These are phyloP conservation scores for Colletotrichum eleusines DNA, from an alignment of 2,329 filamentous ascomycete species.

Conservation along the genomic window DNA sequence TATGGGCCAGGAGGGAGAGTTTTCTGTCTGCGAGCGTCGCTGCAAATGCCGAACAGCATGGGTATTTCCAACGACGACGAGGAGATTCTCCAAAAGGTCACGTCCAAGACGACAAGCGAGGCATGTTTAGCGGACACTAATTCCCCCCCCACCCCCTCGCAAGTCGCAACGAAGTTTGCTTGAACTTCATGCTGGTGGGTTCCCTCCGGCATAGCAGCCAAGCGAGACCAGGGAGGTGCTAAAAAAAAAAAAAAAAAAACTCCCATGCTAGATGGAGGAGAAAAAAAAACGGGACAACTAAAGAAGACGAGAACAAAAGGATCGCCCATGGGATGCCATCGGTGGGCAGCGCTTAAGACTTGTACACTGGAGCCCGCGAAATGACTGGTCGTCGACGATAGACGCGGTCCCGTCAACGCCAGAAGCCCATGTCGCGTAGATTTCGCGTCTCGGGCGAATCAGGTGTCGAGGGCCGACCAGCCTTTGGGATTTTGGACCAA, in stretches of 20 bases:
- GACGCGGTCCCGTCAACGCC: constrained; percentile 18
- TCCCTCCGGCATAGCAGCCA: background rate
- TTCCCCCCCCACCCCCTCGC: background rate
- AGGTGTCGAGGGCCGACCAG: constrained; percentile 4
- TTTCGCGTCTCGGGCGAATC: constrained; percentile 25
- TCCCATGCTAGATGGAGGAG: no score
- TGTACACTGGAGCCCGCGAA: background rate
- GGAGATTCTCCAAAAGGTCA: background rate
- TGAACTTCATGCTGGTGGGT: constrained; percentile 6
- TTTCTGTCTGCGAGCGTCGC: background rate
- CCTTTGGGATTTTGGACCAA: constrained; percentile 15
- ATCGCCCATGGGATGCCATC: background rate
- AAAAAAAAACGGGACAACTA: no score
- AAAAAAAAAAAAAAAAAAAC: no score
- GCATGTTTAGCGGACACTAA: background rate
- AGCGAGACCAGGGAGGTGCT: background rate
- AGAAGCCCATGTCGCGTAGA: constrained; percentile 4
- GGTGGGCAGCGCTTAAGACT: constrained; percentile 20
- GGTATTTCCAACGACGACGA: background rate
- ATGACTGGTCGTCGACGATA: constrained; percentile 24
- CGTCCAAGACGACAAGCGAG: background rate
- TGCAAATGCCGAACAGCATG: background rate
- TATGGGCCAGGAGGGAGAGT: background rate
- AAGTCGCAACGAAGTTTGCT: background rate
- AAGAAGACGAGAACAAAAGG: no score